These are phyloP conservation scores for Coemansia sp. DNA, from an alignment of 192 early-diverging fungal species.

Conservation along the genomic window DNA sequence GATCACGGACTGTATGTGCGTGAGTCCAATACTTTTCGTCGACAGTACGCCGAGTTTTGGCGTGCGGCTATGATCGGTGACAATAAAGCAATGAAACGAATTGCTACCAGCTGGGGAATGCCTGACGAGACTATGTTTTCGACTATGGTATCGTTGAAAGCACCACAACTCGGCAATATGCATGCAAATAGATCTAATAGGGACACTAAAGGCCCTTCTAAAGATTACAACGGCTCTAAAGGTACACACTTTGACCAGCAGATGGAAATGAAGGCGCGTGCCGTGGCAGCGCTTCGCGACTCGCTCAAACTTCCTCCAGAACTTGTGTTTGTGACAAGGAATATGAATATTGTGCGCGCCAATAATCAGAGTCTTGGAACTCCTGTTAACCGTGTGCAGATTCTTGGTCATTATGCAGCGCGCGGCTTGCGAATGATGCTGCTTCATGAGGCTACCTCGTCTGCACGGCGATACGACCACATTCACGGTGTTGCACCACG, in stretches of 20 bases:
- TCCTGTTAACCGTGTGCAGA: slow-evolving; percentile 84
- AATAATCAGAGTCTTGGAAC: slow-evolving; percentile 82
- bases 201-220: background rate
- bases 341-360: slow-evolving; percentile 83
- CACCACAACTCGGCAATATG: slow-evolving; percentile 14
- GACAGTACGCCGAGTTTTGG: slow-evolving; percentile 85
- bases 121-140: slow-evolving; percentile 44
- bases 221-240: background rate
- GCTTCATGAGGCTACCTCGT: slow-evolving; percentile 33
- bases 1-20: slow-evolving; percentile 93
- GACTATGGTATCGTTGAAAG: slow-evolving; percentile 44
- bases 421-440: slow-evolving; percentile 56
- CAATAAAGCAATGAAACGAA: slow-evolving; percentile 57
- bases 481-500: slow-evolving; percentile 14
- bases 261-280: slow-evolving; percentile 68
- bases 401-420: slow-evolving; percentile 79
- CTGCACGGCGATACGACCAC: slow-evolving; percentile 14
- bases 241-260: slow-evolving; percentile 47
- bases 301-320: slow-evolving; percentile 77
- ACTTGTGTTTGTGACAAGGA: slow-evolving; percentile 85
- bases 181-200: background rate
- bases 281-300: slow-evolving; percentile 69
- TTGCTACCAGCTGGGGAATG: slow-evolving; percentile 72
- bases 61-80: slow-evolving; percentile 77
- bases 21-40: slow-evolving; percentile 65